A percentile compares a stretch with the other conserved stretches of the same genome.
Conservation (phyloP, 768 basidiomycete species). For the Leccinum arenicola region DNA sequence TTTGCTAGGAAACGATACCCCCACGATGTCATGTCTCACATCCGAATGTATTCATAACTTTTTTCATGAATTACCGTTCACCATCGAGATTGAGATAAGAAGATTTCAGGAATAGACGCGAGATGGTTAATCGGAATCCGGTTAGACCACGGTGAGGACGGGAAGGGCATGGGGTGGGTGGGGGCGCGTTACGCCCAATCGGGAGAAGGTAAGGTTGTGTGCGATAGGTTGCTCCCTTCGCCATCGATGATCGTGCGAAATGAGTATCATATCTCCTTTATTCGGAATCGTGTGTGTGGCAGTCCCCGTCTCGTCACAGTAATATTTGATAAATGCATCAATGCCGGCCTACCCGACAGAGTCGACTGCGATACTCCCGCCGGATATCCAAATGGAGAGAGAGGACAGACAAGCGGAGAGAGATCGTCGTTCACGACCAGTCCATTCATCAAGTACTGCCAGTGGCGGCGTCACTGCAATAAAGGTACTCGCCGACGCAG, state of each 20-base stretch:
- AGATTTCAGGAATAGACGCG: not conserved
- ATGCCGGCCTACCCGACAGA: conserved; percentile 6
- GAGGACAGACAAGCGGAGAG: not conserved
- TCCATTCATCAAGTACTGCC: not conserved
- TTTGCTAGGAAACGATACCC: conserved; percentile 15
- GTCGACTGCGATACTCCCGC: not conserved
- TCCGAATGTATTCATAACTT: conserved; percentile 8
- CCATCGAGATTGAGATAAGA: not conserved
- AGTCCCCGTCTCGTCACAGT: not conserved
- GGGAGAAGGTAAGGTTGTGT: not conserved
- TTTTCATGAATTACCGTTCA: conserved; percentile 3
- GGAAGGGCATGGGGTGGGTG: not conserved
- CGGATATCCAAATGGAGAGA: not conserved
- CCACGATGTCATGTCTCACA: conserved; percentile 1
- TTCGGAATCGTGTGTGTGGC: not conserved
- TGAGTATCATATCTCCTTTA: not conserved
- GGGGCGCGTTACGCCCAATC: not conserved
- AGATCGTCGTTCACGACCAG: not conserved
- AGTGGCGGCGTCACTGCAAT: not conserved
- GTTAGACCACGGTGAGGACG: not conserved
- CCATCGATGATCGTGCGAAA: not conserved
- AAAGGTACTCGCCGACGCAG: not conserved
- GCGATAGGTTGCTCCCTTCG: not conserved
- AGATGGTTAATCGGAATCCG: not conserved
- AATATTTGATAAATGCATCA: not conserved